These are phyloP conservation scores for Ogataea sp. DNA, from an alignment of 805 yeast species.

Conservation along the genomic window DNA sequence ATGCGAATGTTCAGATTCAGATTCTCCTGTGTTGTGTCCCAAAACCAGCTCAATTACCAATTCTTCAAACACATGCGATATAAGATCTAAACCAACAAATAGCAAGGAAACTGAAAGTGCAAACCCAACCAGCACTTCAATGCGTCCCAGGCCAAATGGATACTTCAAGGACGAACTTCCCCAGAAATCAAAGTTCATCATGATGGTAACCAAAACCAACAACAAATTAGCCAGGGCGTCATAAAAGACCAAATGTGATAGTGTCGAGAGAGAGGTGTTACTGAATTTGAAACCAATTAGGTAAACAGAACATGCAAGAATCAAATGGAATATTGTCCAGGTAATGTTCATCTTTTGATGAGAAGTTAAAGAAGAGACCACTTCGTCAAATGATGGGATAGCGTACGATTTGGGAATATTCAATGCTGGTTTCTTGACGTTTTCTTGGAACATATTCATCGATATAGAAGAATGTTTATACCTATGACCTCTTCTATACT, in stretches of 20 bases:
- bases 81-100: conserved; percentile 85
- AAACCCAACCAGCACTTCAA: conserved; percentile 82
- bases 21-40: conserved; percentile 14
- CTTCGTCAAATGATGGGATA: conserved; percentile 63
- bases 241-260: conserved; percentile 82
- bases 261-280: conserved; percentile 57
- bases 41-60: conserved; percentile 37
- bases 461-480: conserved; percentile 95
- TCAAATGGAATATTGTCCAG: conserved; percentile 54
- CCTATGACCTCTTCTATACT: conserved; percentile 87
- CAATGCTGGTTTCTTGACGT: conserved; percentile 44
- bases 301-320: conserved; percentile 48
- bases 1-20: conserved; percentile 18
- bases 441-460: conserved; percentile 88
- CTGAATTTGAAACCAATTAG: conserved; percentile 49
- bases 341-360: conserved; percentile 50
- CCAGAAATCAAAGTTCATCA: conserved; percentile 95
- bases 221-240: conserved; percentile 74
- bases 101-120: conserved; percentile 77
- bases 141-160: conserved; percentile 91
- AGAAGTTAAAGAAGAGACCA: conserved; percentile 47
- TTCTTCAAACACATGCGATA: conserved; percentile 84
- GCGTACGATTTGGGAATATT: conserved; percentile 59
- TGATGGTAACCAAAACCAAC: conserved; percentile 62
- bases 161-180: conserved; percentile 67